A percentile compares a stretch with the other conserved stretches of the same genome.
Evolutionary conservation across 371 early-diverging fungal genomes (phyloP).

Genomic region (Parasitella parasitica): DNA sequence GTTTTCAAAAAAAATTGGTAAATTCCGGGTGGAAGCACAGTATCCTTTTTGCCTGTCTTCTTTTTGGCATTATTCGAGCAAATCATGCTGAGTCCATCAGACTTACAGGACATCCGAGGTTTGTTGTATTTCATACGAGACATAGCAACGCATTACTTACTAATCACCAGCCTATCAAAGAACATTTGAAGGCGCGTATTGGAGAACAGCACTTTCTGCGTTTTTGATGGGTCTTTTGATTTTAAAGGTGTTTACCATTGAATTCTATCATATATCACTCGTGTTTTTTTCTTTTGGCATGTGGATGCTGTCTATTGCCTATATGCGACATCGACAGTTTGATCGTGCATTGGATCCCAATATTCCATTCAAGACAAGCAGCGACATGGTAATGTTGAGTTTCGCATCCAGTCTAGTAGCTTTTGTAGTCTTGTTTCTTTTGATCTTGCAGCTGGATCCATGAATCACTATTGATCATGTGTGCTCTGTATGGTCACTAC

Average conservation of each 20-base stretch:
- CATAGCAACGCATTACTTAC: background rate
- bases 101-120: conserved; percentile 40
- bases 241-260: conserved; percentile 64
- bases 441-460: conserved; percentile 21
- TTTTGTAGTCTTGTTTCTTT: conserved; percentile 40
- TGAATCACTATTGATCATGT: background rate
- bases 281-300: conserved; percentile 68
- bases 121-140: background rate
- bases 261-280: conserved; percentile 69
- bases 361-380: conserved; percentile 39
- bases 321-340: conserved; percentile 48
- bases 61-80: background rate
- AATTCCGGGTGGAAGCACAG: too few relatives aligned
- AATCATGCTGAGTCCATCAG: conserved; percentile 16
- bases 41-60: background rate
- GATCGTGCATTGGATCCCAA: conserved; percentile 37
- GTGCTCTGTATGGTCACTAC: background rate
- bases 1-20: too few relatives aligned
- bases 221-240: conserved; percentile 71
- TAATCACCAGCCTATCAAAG: conserved; percentile 59
- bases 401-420: conserved; percentile 41
- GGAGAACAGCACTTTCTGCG: conserved; percentile 70
- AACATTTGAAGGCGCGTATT: conserved; percentile 81
- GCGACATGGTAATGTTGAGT: conserved; percentile 43
- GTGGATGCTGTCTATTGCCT: conserved; percentile 63